These are phyloP conservation scores for Gamarada debralockiae DNA, from an alignment of 495 filamentous ascomycete genomes.

Conservation along the genomic window DNA sequence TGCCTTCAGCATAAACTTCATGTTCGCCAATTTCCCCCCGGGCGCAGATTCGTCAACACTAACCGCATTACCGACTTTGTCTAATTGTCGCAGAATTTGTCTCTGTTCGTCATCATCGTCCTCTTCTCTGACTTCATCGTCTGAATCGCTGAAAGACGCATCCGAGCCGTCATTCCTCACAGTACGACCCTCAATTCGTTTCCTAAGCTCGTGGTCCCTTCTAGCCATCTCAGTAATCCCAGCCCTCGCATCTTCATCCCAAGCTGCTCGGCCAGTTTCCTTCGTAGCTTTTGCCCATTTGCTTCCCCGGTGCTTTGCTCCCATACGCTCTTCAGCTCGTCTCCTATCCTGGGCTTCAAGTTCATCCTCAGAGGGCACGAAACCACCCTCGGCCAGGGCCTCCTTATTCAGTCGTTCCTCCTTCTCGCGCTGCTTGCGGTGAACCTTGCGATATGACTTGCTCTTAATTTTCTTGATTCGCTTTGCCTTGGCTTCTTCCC, in stretches of 20 bases:
- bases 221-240: conserved; percentile 79
- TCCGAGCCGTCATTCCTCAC: conserved; percentile 46
- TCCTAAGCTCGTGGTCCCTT: conserved; percentile 79
- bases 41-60: conserved; percentile 33
- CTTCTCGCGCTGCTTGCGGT: conserved; percentile 78
- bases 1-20: conserved; percentile 92
- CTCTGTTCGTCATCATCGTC: conserved; percentile 49
- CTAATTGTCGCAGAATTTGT: conserved; percentile 56
- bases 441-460: conserved; percentile 86
- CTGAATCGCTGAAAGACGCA: conserved; percentile 39
- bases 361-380: conserved; percentile 70
- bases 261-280: conserved; percentile 68
- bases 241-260: conserved; percentile 78
- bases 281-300: conserved; percentile 93
- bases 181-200: conserved; percentile 76
- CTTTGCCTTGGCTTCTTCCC: conserved; percentile 86
- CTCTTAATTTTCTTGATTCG: conserved; percentile 98
- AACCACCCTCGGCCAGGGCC: conserved; percentile 62
- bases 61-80: conserved; percentile 42
- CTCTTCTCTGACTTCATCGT: conserved; percentile 48
- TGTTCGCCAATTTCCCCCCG: conserved; percentile 52
- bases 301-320: conserved; percentile 81
- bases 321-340: conserved; percentile 85
- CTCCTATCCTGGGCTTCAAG: conserved; percentile 72
- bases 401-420: conserved; percentile 68